Evolutionary conservation across 2,329 filamentous ascomycete species (phyloP).

Genomic region (Talaromyces pinophilus): DNA sequence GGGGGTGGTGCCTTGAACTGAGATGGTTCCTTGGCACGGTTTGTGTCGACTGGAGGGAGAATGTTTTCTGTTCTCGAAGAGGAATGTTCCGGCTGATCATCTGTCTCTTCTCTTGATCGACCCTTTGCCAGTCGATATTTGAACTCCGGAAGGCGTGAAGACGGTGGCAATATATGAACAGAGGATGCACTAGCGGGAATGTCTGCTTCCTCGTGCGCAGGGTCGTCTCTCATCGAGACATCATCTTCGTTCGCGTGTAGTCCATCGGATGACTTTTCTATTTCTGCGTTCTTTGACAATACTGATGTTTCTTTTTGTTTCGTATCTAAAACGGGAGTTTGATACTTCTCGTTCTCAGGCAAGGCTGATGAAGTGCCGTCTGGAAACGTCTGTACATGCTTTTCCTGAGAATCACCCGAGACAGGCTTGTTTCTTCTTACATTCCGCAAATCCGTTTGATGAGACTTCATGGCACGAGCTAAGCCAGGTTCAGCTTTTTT

Average conservation of each 20-base stretch:
- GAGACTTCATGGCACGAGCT: neutral
- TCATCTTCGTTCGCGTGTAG: neutral
- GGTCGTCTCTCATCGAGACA: neutral
- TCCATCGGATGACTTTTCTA: neutral
- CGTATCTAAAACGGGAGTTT: neutral
- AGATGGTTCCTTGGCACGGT: neutral
- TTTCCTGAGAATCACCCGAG: constrained; percentile 1
- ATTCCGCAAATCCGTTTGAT: constrained; percentile 18
- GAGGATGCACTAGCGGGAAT: constrained; percentile 27
- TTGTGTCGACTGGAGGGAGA: neutral
- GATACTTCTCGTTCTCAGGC: neutral
- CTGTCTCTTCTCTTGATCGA: neutral
- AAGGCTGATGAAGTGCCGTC: neutral
- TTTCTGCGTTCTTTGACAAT: neutral
- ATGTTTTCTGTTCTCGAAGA: constrained; percentile 19
- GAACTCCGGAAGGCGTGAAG: constrained; percentile 43
- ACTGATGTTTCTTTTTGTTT: neutral
- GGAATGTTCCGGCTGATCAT: constrained; percentile 16
- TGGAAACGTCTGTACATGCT: neutral
- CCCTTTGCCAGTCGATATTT: constrained; percentile 37
- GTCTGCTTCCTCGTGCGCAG: constrained; percentile 6
- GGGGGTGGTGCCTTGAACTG: neutral
- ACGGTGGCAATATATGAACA: constrained; percentile 37
- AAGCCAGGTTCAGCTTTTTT: neutral
- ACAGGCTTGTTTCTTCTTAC: constrained; percentile 17